phyloP scores from a whole-genome alignment of 2,329 filamentous ascomycete genomes.

The Penicillium oxalicum region DNA sequence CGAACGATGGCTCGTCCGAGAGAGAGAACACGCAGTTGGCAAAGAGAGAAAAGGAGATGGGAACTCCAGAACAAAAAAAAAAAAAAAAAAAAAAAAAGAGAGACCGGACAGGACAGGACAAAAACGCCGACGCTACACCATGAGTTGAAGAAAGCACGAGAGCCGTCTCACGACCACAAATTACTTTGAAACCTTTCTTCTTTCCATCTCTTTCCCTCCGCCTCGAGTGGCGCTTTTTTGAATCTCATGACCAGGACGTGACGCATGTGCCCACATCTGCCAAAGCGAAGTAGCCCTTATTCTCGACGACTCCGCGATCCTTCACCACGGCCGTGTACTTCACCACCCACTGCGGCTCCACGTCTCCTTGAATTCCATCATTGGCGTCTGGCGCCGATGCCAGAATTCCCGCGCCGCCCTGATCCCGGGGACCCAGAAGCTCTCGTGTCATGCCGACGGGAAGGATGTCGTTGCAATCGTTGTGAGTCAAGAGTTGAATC shows the following conservation, averaged over 20 bases:
- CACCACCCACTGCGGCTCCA: conserved; percentile 87
- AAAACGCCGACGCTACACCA: conserved; percentile 20
- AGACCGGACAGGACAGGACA: too few species aligned
- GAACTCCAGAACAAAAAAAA: too few species aligned
- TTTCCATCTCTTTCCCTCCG: conserved; percentile 5
- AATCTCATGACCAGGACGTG: conserved; percentile 21
- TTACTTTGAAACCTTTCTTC: conserved; percentile 6
- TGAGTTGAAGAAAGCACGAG: too few species aligned
- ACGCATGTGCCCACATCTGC: conserved; percentile 59
- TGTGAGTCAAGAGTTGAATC: conserved; percentile 87
- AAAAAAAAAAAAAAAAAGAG: too few species aligned
- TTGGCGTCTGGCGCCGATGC: conserved; percentile 51
- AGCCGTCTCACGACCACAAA: conserved; percentile 10
- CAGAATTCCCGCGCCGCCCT: conserved; percentile 72
- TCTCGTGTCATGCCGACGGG: conserved; percentile 79
- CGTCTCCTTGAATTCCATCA: conserved; percentile 63
- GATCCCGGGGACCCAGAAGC: conserved; percentile 65
- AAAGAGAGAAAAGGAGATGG: too few species aligned
- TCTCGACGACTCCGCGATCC: conserved; percentile 92
- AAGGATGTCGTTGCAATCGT: conserved; percentile 87
- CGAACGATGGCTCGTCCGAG: too few species aligned
- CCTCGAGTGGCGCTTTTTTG: background rate
- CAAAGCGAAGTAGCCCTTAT: conserved; percentile 93
- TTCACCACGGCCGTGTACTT: conserved; percentile 96
- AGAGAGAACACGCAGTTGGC: too few species aligned